These are phyloP conservation scores for Aspergillus ochraceoroseus DNA, from an alignment of 2,329 filamentous ascomycete genomes.

Conservation along the genomic window DNA sequence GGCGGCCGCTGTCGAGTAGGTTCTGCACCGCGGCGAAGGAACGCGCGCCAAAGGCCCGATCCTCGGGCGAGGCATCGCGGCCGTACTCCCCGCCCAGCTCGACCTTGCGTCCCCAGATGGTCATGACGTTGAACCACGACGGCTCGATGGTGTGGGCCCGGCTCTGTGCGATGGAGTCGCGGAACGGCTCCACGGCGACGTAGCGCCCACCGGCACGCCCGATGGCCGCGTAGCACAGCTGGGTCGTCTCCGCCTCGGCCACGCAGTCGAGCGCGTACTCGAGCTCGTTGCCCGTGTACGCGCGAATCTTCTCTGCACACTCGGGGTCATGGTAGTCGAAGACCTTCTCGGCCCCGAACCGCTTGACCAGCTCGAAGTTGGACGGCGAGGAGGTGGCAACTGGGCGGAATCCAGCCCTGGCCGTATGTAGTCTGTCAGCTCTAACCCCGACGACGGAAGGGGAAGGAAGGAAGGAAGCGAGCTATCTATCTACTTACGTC, in stretches of 20 bases:
- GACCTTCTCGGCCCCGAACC: conserved; percentile 12
- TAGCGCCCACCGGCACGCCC: conserved; percentile 8
- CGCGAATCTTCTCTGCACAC: conserved; percentile 12
- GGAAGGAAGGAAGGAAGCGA: too few species aligned
- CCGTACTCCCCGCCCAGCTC: conserved; percentile 22
- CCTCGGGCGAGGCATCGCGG: conserved; percentile 13
- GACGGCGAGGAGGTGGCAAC: conserved; percentile 5
- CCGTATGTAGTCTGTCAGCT: too few species aligned
- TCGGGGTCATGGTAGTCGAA: conserved; percentile 14
- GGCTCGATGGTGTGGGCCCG: too few species aligned
- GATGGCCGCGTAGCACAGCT: conserved; percentile 13
- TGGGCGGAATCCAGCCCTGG: neutral
- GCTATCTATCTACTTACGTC: too few species aligned
- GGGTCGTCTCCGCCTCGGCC: neutral
- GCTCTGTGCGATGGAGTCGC: too few species aligned
- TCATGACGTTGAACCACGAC: too few species aligned
- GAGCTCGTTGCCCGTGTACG: conserved; percentile 12
- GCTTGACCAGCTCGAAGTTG: conserved; percentile 13
- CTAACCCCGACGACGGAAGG: too few species aligned
- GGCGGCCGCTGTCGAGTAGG: conserved; percentile 17
- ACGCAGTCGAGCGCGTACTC: conserved; percentile 12
- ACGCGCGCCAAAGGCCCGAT: conserved; percentile 7
- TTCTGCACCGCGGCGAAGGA: conserved; percentile 6
- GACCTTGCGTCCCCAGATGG: too few species aligned
- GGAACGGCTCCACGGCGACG: neutral